Conservation (phyloP, 1,284 basidiomycete species). For the Meripilus lineatus region DNA sequence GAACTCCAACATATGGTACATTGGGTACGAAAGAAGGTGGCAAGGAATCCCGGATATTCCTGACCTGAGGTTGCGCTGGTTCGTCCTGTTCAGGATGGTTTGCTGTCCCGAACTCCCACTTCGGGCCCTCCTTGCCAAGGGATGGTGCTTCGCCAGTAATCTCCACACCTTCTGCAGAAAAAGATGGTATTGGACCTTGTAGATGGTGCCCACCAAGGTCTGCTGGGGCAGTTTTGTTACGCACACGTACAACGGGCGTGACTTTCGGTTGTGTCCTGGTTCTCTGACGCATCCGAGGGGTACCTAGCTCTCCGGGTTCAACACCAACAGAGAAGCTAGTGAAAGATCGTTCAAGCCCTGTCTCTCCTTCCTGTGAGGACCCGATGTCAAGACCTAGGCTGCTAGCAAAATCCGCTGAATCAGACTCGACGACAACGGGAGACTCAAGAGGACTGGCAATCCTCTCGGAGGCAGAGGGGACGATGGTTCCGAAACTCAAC, state of each 20-base stretch:
- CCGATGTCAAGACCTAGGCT: constrained; percentile 7
- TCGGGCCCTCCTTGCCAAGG: too few relatives aligned
- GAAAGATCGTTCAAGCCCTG: constrained; percentile 26
- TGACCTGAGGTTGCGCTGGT: too few relatives aligned
- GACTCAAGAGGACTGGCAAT: constrained; percentile 26
- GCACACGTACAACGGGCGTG: neutral
- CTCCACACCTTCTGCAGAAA: too few relatives aligned
- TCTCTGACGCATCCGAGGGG: constrained; percentile 27
- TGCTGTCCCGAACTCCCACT: constrained; percentile 58
- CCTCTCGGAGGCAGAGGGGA: constrained; percentile 23
- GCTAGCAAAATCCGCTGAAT: constrained; percentile 5
- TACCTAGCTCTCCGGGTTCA: constrained; percentile 34
- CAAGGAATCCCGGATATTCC: too few relatives aligned
- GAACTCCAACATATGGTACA: too few relatives aligned
- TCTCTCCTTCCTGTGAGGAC: neutral
- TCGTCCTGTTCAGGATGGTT: constrained; percentile 18
- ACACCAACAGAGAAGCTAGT: constrained; percentile 43
- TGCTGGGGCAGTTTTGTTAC: constrained; percentile 7
- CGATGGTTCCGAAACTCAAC: constrained; percentile 52
- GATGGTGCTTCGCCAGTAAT: too few relatives aligned
- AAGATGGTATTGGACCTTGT: too few relatives aligned
- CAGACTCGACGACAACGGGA: constrained; percentile 9
- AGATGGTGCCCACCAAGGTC: constrained; percentile 10
- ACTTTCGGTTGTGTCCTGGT: constrained; percentile 29
- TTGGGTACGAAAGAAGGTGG: too few relatives aligned